These are phyloP conservation scores for Athelia psychrophila DNA, from an alignment of 1,284 basidiomycete species.

Conservation along the genomic window DNA sequence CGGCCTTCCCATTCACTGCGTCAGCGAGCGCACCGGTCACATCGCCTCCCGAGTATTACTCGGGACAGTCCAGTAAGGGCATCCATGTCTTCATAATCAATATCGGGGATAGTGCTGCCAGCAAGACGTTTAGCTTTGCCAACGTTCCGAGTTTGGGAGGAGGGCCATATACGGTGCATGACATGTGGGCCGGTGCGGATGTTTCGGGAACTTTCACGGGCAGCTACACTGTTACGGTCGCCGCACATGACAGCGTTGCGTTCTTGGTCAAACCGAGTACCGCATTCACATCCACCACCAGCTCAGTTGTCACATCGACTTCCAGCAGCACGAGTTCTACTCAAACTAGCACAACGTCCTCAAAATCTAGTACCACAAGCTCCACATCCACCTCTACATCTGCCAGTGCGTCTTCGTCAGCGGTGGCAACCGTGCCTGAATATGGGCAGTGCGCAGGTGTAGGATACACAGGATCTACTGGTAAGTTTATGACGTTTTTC, in stretches of 20 bases:
- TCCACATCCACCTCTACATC: too few species aligned
- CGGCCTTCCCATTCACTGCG: conserved; percentile 46
- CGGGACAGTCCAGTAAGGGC: conserved; percentile 46
- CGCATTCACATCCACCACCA: too few species aligned
- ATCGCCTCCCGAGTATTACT: conserved; percentile 48
- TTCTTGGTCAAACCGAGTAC: conserved; percentile 37
- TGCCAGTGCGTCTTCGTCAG: too few species aligned
- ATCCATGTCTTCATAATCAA: conserved; percentile 56
- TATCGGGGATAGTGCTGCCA: conserved; percentile 32
- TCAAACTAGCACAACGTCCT: too few species aligned
- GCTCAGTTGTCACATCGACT: too few species aligned
- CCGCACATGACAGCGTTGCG: conserved; percentile 50
- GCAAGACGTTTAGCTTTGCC: conserved; percentile 43
- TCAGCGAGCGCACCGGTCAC: conserved; percentile 33
- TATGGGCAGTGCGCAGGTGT: too few species aligned
- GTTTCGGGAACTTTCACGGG: conserved; percentile 38
- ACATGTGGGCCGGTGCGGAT: conserved; percentile 52
- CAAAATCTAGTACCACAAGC: too few species aligned
- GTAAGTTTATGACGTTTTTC: too few species aligned
- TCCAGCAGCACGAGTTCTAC: too few species aligned
- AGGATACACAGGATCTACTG: too few species aligned
- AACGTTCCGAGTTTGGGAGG: conserved; percentile 40
- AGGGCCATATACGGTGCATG: conserved; percentile 41
- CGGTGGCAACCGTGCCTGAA: too few species aligned
- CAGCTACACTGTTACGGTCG: conserved; percentile 39